A percentile compares a stretch with the other conserved stretches of the same genome.
phyloP scores from a whole-genome alignment of 192 early-diverging fungal genomes.

The Allomyces javanicus region DNA sequence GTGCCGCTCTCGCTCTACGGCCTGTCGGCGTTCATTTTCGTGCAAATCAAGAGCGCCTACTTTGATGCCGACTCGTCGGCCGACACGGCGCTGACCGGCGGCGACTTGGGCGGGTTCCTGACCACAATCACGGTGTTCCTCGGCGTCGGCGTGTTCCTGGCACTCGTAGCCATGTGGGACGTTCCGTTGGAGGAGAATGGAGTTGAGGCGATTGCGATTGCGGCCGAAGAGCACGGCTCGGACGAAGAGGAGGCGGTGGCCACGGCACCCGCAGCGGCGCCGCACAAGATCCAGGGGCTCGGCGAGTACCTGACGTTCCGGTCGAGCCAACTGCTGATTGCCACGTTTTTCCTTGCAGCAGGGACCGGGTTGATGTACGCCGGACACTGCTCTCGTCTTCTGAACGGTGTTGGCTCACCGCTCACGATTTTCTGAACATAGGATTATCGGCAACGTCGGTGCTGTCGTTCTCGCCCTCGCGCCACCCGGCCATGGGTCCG shows the following conservation, averaged over 20 bases:
- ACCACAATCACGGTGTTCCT: not conserved
- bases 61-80: not conserved
- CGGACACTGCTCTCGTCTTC: no score
- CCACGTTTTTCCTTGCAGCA: not conserved
- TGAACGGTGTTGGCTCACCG: no score
- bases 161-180: not conserved
- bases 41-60: not conserved
- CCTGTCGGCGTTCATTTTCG: not conserved
- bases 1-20: not conserved
- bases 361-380: not conserved
- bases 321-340: not conserved
- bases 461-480: no score
- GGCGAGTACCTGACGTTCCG: not conserved
- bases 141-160: not conserved
- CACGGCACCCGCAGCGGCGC: no score
- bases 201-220: not conserved
- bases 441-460: no score
- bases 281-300: not conserved
- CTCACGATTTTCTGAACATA: no score
- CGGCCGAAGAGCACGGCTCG: not conserved
- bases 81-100: not conserved
- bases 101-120: not conserved
- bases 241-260: not conserved
- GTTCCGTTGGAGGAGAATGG: not conserved
- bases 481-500: no score